Evolutionary conservation across 1,139 yeast genomes (phyloP).

Genomic region (Kodamaea plutei): DNA sequence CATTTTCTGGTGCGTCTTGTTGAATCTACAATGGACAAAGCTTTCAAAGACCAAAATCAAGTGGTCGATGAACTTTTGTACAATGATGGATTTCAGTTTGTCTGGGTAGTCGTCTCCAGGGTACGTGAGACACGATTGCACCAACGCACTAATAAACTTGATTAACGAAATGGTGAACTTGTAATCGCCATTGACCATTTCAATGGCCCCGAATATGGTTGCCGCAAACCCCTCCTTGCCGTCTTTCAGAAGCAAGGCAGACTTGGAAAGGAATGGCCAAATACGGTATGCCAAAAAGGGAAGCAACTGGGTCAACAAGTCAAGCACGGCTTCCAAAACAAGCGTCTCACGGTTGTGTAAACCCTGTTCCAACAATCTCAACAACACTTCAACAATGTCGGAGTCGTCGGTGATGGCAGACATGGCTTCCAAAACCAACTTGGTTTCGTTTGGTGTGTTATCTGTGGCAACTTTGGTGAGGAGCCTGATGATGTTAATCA

Average conservation of each 20-base stretch:
- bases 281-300: conserved; percentile 58
- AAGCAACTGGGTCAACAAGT: conserved; percentile 48
- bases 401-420: conserved; percentile 59
- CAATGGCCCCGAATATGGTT: conserved; percentile 66
- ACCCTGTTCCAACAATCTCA: conserved; percentile 65
- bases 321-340: conserved; percentile 45
- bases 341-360: conserved; percentile 51
- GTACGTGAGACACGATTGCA: conserved; percentile 46
- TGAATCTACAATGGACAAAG: conserved; percentile 66
- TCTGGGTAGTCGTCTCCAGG: conserved; percentile 33
- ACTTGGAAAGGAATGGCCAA: conserved; percentile 73
- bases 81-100: conserved; percentile 49
- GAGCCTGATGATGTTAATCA: conserved; percentile 49
- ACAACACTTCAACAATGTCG: conserved; percentile 66
- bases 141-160: conserved; percentile 50
- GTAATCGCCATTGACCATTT: conserved; percentile 65
- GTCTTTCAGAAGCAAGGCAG: conserved; percentile 59
- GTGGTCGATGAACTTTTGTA: conserved; percentile 55
- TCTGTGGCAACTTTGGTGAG: conserved; percentile 46
- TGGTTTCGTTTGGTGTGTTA: conserved; percentile 38
- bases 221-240: conserved; percentile 70
- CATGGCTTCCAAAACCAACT: conserved; percentile 49
- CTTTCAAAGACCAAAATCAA: conserved; percentile 69
- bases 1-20: conserved; percentile 51
- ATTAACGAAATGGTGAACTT: conserved; percentile 59